Evolutionary conservation across 2,329 filamentous ascomycete species (phyloP).

Genomic region (Fusarium gaditjirri): DNA sequence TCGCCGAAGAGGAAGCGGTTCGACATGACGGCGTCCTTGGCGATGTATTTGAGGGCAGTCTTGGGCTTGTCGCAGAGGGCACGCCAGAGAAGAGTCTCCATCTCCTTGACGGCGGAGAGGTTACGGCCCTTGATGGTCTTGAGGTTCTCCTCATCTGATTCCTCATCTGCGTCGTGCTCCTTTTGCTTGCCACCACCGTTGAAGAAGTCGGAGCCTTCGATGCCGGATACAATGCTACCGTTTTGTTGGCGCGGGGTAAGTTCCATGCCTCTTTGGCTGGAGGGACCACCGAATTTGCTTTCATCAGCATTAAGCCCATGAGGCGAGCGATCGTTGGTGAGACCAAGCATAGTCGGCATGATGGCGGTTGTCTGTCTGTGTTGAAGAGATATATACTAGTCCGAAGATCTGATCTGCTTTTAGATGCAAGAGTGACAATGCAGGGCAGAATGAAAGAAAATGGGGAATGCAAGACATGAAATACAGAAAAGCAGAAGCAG

Average conservation of each 20-base stretch:
- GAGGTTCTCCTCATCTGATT: slow-evolving; percentile 42
- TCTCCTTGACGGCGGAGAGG: slow-evolving; percentile 42
- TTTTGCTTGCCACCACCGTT: slow-evolving; percentile 39
- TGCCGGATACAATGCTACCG: slow-evolving; percentile 34
- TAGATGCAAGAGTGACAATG: background rate
- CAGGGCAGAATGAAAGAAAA: background rate
- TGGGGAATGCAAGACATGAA: slow-evolving; percentile 20
- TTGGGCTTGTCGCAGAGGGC: slow-evolving; percentile 46
- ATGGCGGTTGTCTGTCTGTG: slow-evolving; percentile 17
- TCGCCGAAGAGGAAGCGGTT: slow-evolving; percentile 46
- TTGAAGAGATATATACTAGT: background rate
- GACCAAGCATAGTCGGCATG: slow-evolving; percentile 45
- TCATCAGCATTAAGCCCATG: slow-evolving; percentile 34
- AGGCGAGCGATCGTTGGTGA: slow-evolving; percentile 42
- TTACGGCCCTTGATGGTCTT: slow-evolving; percentile 46
- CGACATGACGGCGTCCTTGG: slow-evolving; percentile 44
- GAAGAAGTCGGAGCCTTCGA: slow-evolving; percentile 43
- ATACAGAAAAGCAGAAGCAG: slow-evolving; percentile 1
- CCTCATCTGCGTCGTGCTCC: slow-evolving; percentile 37
- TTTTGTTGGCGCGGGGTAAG: slow-evolving; percentile 23
- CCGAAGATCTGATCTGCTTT: slow-evolving; percentile 11
- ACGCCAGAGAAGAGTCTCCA: slow-evolving; percentile 46
- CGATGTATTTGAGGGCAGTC: slow-evolving; percentile 43
- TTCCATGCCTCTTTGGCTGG: slow-evolving; percentile 35
- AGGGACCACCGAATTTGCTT: slow-evolving; percentile 27